Evolutionary conservation across 306 rosid species (phyloP).

Genomic region (Urtica urens): DNA sequence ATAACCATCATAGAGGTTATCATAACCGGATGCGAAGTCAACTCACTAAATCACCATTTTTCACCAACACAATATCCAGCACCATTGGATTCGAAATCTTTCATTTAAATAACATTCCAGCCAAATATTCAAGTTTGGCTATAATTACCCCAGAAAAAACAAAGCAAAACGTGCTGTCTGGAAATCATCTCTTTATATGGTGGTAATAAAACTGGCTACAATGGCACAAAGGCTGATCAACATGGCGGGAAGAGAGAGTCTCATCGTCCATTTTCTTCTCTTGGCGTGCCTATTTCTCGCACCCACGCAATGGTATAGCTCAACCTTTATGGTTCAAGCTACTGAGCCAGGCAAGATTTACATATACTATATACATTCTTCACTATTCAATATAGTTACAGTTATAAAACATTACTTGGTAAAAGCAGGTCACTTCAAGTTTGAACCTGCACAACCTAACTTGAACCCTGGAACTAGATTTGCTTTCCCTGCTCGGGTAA

Average conservation of each 20-base stretch:
- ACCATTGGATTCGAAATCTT: slow-evolving; percentile 60
- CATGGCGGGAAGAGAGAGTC: slow-evolving; percentile 41
- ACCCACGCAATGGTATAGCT: slow-evolving; percentile 30
- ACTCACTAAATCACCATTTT: slow-evolving; percentile 35
- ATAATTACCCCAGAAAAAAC: slow-evolving; percentile 60
- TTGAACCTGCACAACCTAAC: slow-evolving; percentile 23
- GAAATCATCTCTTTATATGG: slow-evolving; percentile 14
- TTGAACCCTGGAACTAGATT: slow-evolving; percentile 24
- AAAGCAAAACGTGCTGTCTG: slow-evolving; percentile 15
- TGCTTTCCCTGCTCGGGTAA: slow-evolving; percentile 32
- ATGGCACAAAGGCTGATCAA: slow-evolving; percentile 14
- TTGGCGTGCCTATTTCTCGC: slow-evolving; percentile 41
- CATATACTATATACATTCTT: neutral
- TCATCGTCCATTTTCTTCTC: slow-evolving; percentile 30
- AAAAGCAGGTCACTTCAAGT: slow-evolving; percentile 44
- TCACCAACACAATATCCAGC: slow-evolving; percentile 12
- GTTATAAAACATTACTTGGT: neutral
- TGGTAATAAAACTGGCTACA: slow-evolving; percentile 16
- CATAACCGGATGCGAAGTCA: slow-evolving; percentile 50
- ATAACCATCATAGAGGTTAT: slow-evolving; percentile 46
- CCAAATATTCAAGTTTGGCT: slow-evolving; percentile 26
- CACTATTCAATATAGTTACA: slow-evolving; percentile 1
- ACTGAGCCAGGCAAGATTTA: slow-evolving; percentile 42
- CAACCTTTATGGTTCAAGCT: slow-evolving; percentile 24
- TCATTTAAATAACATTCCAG: slow-evolving; percentile 32